Evolutionary conservation across 495 filamentous ascomycete genomes (phyloP).

Genomic region (Penicillium verhagenii): DNA sequence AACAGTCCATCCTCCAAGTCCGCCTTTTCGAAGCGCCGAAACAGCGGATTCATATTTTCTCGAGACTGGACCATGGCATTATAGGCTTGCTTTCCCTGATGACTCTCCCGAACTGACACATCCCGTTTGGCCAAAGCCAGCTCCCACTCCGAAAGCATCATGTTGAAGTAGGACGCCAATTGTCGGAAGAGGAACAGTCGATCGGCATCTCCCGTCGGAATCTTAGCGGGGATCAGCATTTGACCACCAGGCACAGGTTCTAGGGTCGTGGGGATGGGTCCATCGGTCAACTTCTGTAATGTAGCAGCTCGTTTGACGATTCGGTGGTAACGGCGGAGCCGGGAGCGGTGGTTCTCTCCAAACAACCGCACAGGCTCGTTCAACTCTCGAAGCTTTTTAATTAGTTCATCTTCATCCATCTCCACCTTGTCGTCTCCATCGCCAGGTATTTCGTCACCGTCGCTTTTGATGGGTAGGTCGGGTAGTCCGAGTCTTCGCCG

Average conservation of each 20-base stretch:
- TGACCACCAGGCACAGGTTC: conserved; percentile 74
- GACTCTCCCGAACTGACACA: conserved; percentile 63
- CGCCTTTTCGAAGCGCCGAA: conserved; percentile 78
- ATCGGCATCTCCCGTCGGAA: conserved; percentile 57
- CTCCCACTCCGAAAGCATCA: conserved; percentile 90
- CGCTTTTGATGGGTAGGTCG: conserved; percentile 55
- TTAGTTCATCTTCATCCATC: conserved; percentile 70
- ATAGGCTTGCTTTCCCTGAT: conserved; percentile 72
- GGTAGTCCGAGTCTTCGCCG: conserved; percentile 65
- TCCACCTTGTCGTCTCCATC: conserved; percentile 56
- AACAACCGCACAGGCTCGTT: conserved; percentile 75
- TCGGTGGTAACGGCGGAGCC: conserved; percentile 66
- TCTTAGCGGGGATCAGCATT: conserved; percentile 72
- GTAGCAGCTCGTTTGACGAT: conserved; percentile 47
- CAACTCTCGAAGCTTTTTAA: conserved; percentile 63
- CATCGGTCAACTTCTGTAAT: conserved; percentile 54
- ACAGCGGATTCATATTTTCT: conserved; percentile 87
- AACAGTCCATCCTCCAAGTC: conserved; percentile 78
- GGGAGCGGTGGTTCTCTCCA: conserved; percentile 72
- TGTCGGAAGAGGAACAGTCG: conserved; percentile 76
- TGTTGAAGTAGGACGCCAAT: conserved; percentile 86
- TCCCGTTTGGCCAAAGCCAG: conserved; percentile 67
- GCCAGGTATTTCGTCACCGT: conserved; percentile 37
- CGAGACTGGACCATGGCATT: conserved; percentile 77
- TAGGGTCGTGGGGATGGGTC: conserved; percentile 70